Percentiles rank a stretch among this genome's conserved stretches.
phyloP scores from a whole-genome alignment of 1,139 yeast species.

The Zygosaccharomyces pseudobailii region DNA sequence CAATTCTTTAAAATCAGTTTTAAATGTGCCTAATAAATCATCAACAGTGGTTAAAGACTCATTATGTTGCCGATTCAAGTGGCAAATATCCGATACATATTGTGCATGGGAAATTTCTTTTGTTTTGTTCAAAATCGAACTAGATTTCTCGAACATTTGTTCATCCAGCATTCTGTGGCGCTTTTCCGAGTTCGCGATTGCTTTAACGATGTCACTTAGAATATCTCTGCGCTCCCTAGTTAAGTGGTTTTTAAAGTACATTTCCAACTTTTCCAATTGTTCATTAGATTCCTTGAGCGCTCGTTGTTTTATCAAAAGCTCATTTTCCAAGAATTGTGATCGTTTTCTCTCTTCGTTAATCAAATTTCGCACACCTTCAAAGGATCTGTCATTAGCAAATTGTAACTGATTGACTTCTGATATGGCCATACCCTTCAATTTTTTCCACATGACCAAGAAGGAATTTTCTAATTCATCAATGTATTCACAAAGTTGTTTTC shows the following conservation, averaged over 20 bases:
- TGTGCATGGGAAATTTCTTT: neutral
- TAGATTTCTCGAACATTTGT: neutral
- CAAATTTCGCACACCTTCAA: neutral
- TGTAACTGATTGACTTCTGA: conserved; percentile 12
- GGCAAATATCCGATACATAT: neutral
- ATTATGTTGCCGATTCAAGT: neutral
- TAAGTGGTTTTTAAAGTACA: conserved; percentile 9
- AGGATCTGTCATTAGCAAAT: conserved; percentile 13
- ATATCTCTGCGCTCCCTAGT: conserved; percentile 4
- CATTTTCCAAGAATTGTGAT: conserved; percentile 2
- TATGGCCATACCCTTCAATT: neutral
- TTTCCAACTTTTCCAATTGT: conserved; percentile 5
- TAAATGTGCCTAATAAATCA: neutral
- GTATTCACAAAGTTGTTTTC: conserved; percentile 1
- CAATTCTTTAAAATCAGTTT: neutral
- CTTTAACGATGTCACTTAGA: neutral
- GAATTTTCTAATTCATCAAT: conserved; percentile 4
- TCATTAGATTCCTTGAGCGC: conserved; percentile 6
- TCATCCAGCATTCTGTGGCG: conserved; percentile 6
- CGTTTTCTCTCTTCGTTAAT: conserved; percentile 4
- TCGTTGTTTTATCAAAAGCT: conserved; percentile 9
- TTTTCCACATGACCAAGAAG: neutral
- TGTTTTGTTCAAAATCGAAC: neutral
- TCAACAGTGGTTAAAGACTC: neutral
- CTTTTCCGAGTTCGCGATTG: conserved; percentile 5